phyloP scores from a whole-genome alignment of 202 grass and related monocot genomes.

The Setaria italica region DNA sequence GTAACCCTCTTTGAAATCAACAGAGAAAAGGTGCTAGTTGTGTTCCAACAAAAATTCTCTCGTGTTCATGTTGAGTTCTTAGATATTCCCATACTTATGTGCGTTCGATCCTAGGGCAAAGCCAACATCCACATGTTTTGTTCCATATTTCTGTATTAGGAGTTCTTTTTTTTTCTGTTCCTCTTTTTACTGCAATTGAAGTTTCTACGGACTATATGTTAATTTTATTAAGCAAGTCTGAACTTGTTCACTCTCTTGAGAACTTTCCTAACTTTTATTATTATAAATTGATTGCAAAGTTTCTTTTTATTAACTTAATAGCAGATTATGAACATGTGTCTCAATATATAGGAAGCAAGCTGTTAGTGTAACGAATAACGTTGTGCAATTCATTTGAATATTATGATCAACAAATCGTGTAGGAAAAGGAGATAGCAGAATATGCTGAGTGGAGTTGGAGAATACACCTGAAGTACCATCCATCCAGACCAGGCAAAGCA shows the following conservation, averaged over 20 bases:
- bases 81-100: no score
- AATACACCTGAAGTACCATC: slow-evolving; percentile 76
- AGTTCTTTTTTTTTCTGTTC: background rate
- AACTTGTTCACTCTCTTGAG: background rate
- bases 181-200: background rate
- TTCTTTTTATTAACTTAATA: background rate
- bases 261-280: background rate
- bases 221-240: background rate
- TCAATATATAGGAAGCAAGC: no score
- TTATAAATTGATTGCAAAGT: background rate
- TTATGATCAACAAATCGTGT: background rate
- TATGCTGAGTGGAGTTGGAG: slow-evolving; percentile 19
- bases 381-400: background rate
- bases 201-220: background rate
- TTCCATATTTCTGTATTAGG: background rate
- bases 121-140: no score
- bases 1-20: no score
- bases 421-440: background rate
- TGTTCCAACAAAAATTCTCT: no score
- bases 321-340: background rate
- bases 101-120: no score
- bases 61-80: no score
- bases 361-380: background rate
- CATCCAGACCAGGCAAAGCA: slow-evolving; percentile 74
- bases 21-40: no score